Percentiles rank a stretch among this genome's conserved stretches.
These are phyloP conservation scores for Lipomyces spencermartinsiae DNA, from an alignment of 805 yeast genomes.

Conservation along the genomic window DNA sequence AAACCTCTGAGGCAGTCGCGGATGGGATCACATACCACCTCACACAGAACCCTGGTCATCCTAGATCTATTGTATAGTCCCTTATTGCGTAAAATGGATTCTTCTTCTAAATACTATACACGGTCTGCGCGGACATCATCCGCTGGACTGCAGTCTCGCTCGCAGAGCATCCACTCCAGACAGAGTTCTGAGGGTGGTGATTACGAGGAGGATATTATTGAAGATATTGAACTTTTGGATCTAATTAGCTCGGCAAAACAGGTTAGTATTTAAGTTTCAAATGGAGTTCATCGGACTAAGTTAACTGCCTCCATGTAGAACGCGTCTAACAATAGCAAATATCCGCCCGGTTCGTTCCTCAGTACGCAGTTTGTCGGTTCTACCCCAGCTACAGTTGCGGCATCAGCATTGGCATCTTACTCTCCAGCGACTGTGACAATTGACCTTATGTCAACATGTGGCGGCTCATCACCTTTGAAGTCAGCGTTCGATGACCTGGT, in stretches of 20 bases:
- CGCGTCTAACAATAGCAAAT: not conserved
- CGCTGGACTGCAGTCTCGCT: not conserved
- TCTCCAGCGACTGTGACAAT: not conserved
- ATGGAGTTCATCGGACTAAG: not conserved
- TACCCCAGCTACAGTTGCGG: not conserved
- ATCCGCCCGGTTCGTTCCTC: not conserved
- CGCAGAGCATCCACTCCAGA: not conserved
- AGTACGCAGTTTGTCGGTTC: not conserved
- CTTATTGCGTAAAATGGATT: not conserved
- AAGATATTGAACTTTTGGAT: not conserved
- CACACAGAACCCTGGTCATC: not conserved
- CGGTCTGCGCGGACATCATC: not conserved
- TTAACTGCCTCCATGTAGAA: not conserved
- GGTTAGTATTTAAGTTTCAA: not conserved
- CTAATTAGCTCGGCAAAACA: not conserved
- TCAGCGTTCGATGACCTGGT: not conserved
- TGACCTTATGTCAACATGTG: not conserved
- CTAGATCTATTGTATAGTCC: too few relatives aligned
- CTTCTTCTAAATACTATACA: not conserved
- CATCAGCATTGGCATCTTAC: constrained; percentile 4
- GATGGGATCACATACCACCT: too few relatives aligned
- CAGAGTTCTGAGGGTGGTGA: not conserved
- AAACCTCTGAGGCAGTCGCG: not conserved
- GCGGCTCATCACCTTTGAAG: not conserved
- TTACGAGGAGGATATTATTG: not conserved